These are phyloP conservation scores for Penicillium waksmanii DNA, from an alignment of 495 filamentous ascomycete genomes.

Conservation along the genomic window DNA sequence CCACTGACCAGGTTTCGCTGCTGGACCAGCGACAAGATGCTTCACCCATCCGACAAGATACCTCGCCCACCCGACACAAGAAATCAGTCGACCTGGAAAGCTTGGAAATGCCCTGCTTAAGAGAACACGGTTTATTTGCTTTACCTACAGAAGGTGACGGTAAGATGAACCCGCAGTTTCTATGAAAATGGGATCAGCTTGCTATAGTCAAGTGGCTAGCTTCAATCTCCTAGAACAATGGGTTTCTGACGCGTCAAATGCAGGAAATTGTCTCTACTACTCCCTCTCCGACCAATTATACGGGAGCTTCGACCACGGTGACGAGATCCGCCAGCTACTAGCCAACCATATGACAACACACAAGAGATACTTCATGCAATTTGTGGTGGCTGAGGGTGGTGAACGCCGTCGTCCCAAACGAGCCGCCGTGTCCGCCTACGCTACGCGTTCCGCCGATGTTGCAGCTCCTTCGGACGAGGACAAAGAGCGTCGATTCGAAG, in stretches of 20 bases:
- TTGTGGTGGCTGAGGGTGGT: slow-evolving; percentile 64
- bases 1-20: slow-evolving; percentile 10
- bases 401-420: slow-evolving; percentile 66
- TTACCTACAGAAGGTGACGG: slow-evolving; percentile 52
- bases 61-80: slow-evolving; percentile 17
- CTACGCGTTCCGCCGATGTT: slow-evolving; percentile 42
- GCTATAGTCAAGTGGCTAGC: neutral
- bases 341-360: slow-evolving; percentile 66
- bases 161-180: slow-evolving; percentile 24
- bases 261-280: slow-evolving; percentile 79
- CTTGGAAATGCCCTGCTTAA: slow-evolving; percentile 44
- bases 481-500: slow-evolving; percentile 64
- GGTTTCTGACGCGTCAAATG: slow-evolving; percentile 28
- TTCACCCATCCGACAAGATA: slow-evolving; percentile 14
- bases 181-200: neutral
- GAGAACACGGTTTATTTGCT: slow-evolving; percentile 44
- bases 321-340: slow-evolving; percentile 60
- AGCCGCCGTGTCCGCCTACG: slow-evolving; percentile 48
- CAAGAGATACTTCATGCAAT: slow-evolving; percentile 66
- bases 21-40: slow-evolving; percentile 21
- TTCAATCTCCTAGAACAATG: neutral
- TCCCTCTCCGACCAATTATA: slow-evolving; percentile 77
- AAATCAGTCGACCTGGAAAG: slow-evolving; percentile 31
- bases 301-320: slow-evolving; percentile 61
- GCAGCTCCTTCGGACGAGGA: slow-evolving; percentile 55